Evolutionary conservation across 352 stramenopile genomes (phyloP).

Genomic region (Phytophthora pseudosyringae): DNA sequence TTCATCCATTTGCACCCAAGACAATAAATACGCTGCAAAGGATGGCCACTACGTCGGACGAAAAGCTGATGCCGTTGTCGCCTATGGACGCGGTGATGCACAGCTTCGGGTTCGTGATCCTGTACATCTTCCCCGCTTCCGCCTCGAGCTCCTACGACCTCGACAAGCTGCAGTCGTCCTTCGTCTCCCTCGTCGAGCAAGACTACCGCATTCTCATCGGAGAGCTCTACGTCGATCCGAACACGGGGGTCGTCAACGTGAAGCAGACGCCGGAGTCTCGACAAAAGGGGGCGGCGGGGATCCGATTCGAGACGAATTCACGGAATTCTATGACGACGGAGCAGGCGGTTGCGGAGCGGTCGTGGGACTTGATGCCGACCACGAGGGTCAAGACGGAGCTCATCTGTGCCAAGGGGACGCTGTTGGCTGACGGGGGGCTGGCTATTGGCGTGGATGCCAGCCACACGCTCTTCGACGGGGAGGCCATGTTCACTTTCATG

Average conservation of each 20-base stretch:
- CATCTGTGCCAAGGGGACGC: conserved; percentile 44
- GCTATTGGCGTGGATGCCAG: conserved; percentile 50
- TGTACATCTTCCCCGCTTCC: conserved; percentile 63
- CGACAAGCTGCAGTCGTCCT: conserved; percentile 42
- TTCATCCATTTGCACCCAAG: neutral
- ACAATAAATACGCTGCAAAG: neutral
- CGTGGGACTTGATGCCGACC: conserved; percentile 44
- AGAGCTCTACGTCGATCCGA: conserved; percentile 33
- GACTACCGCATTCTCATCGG: conserved; percentile 62
- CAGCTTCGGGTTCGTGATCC: conserved; percentile 47
- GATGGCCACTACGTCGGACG: conserved; percentile 7
- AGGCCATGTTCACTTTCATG: conserved; percentile 68
- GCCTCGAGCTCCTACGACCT: conserved; percentile 38
- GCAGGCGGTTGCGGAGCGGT: conserved; percentile 37
- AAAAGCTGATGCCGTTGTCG: conserved; percentile 39
- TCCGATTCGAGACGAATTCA: conserved; percentile 46
- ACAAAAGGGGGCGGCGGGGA: conserved; percentile 25
- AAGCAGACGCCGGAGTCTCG: conserved; percentile 25
- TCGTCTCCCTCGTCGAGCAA: conserved; percentile 42
- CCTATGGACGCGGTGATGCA: conserved; percentile 61
- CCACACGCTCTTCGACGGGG: conserved; percentile 57
- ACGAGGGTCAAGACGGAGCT: conserved; percentile 27
- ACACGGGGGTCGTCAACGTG: conserved; percentile 40
- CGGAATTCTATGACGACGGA: conserved; percentile 35
- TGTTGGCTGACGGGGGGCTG: conserved; percentile 55